Evolutionary conservation across 306 rosid species (phyloP), one percentile per base, ranked within the genome.

Genomic region (Prunus salicina): DNA sequence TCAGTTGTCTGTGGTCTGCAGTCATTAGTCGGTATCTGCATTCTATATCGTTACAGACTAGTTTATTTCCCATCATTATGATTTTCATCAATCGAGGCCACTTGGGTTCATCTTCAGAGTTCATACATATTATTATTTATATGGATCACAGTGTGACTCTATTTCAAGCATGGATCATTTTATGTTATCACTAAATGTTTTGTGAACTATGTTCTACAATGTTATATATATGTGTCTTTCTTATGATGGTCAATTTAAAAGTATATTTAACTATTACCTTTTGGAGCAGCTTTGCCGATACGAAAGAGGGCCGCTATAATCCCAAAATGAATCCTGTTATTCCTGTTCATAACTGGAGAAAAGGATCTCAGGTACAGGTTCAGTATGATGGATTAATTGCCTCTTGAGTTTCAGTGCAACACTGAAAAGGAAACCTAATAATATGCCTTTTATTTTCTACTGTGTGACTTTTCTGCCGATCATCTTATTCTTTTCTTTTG

Each of bases 281-380:
- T 27, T 74, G 71, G 75, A 58, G 61, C 93, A 96, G 99, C 85
- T 96, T 96, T 81, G 98, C 99, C 43, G 99, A 96, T 81, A 88
- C 93, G 3, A 96, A 96, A 84, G 91, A 91, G 77, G 97, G 97
- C 52, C 99, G 98, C 19, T 96, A 96, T 83, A 96, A 96, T 84
- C 99, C 99, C 30, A 92, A 79, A 84, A 96, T 96, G 98, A 69
- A 83, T 88, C 90, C 96, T 74, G 79, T 89, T 75, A 91, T 96
- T 87, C 97, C 98, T 67, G 96, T 92, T 77, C 45, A 81, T 52
- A 92, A 88, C 78, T 96, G 99, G 99, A 89, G 99, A 80, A 96
- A 96, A 87, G 99, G 99, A 71, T 96, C 99, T 73, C 99, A 96
- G 97, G 99, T 96, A 83, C 72, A 67, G 68, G 34, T 55, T 76